Percentiles rank a stretch among this genome's conserved stretches.
Evolutionary conservation across 352 stramenopile species (phyloP).

Genomic region (Globisporangium cystogenes): DNA sequence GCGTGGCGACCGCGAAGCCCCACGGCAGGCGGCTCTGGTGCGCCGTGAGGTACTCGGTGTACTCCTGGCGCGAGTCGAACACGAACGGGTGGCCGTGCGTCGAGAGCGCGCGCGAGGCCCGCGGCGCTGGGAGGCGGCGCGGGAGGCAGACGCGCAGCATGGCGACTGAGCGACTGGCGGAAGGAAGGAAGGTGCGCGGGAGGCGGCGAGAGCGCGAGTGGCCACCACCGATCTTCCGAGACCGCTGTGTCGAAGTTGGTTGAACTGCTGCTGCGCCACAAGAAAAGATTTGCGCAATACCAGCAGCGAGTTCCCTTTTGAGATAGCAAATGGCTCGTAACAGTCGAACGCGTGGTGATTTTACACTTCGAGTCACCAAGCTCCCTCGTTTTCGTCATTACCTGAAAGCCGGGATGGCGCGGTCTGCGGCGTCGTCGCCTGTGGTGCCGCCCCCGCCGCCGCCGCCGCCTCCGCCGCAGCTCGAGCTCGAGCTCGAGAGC

Average conservation of each 20-base stretch:
- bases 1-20: constrained; percentile 83
- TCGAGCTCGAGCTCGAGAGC: constrained; percentile 20
- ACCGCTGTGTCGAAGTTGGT: neutral
- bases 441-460: constrained; percentile 29
- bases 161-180: neutral
- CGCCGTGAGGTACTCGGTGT: constrained; percentile 65
- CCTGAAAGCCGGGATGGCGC: constrained; percentile 5
- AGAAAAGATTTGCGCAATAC: constrained; percentile 6
- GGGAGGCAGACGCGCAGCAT: constrained; percentile 14
- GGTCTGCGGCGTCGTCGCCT: constrained; percentile 20
- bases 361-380: neutral
- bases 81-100: constrained; percentile 56
- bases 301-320: neutral
- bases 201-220: neutral
- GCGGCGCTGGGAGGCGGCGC: constrained; percentile 3
- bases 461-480: constrained; percentile 27
- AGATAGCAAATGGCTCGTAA: neutral
- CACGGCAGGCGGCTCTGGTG: constrained; percentile 81
- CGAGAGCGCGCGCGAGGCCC: constrained; percentile 29
- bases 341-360: neutral
- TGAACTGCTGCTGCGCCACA: neutral
- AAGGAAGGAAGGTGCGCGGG: too few relatives aligned
- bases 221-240: neutral
- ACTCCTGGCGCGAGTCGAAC: constrained; percentile 81
- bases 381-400: neutral